Evolutionary conservation across 129 eudicot genomes (phyloP).

Genomic region (Rutidosis leptorrhynchoides): DNA sequence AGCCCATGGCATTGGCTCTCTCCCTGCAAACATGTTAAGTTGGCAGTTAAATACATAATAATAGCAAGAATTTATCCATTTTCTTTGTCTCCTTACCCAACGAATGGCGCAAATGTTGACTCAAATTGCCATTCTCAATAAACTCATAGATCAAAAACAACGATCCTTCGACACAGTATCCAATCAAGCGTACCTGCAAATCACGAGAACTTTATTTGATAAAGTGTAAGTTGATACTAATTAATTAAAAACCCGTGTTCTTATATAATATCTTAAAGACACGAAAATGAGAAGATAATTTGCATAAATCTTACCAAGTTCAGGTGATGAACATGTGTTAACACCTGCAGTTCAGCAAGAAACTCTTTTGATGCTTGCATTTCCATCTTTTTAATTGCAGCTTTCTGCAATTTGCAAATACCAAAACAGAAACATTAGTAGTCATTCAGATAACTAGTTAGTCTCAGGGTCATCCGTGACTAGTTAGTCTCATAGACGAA

Average conservation of each 20-base stretch:
- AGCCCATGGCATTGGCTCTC: conserved; percentile 66
- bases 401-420: conserved; percentile 51
- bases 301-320: conserved; percentile 56
- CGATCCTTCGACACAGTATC: conserved; percentile 79
- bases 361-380: conserved; percentile 84
- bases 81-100: conserved; percentile 41
- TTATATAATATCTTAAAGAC: not conserved
- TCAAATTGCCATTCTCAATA: conserved; percentile 80
- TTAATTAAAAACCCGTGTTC: not conserved
- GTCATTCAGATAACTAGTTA: conserved; percentile 9
- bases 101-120: conserved; percentile 66
- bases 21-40: conserved; percentile 34
- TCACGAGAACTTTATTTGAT: not conserved
- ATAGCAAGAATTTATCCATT: not conserved
- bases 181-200: conserved; percentile 86
- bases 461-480: too few species aligned
- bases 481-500: too few species aligned
- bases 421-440: not conserved
- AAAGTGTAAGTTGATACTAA: not conserved
- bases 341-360: conserved; percentile 80
- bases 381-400: conserved; percentile 88
- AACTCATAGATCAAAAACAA: conserved; percentile 83
- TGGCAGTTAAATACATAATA: not conserved
- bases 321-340: conserved; percentile 85
- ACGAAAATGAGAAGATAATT: not conserved